Evolutionary conservation across 1,139 yeast species (phyloP), one percentile per base, ranked within the genome.

Genomic region (Zygoascus sp.): DNA sequence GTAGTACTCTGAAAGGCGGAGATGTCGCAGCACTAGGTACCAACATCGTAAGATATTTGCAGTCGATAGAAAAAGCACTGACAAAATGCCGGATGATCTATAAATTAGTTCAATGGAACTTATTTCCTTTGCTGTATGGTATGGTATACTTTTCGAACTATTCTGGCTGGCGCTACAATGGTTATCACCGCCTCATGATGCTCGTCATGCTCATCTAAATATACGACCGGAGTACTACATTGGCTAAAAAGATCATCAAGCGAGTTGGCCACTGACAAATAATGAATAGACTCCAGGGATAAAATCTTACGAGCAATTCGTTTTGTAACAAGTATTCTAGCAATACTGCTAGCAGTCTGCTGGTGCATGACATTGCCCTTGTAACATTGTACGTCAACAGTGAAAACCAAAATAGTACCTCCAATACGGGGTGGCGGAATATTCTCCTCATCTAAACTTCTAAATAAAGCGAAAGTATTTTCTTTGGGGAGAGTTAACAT

Each of bases 181-280:
- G 41, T 25, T 19, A 38, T 25, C 21, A 38, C 41, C 9, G 32
- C 10, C 32, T 38, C 41, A 19, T 38, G 41, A 19, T 38, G 41
- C 15, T 38, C 21, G 32, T 15, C 17, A 20, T 38, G 28, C 28
- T 38, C 22, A 16, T 38, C 41, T 3, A 38, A 9, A 4, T 15
- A 11, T 9, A 38, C 17, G 9, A 25, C 28, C n/a, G n/a, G n/a
- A 25, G 7, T 10, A 10, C 8, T 25, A 6, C 28, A 10, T 6
- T 10, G 8, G 3, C n/a, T 25, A n/a, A 25, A 25, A 3, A 25
- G 3, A 25, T 10, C 28, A 6, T n/a, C 28, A 10, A 25, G 8
- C n/a, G 28, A 25, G 8, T n/a, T 25, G 7, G 28, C 8, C n/a
- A 10, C 28, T 6, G 28, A 25, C n/a, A n/a, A 10, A 2, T 10